Conservation (phyloP, 106 monocot species). For the Vanilla planifolia region DNA sequence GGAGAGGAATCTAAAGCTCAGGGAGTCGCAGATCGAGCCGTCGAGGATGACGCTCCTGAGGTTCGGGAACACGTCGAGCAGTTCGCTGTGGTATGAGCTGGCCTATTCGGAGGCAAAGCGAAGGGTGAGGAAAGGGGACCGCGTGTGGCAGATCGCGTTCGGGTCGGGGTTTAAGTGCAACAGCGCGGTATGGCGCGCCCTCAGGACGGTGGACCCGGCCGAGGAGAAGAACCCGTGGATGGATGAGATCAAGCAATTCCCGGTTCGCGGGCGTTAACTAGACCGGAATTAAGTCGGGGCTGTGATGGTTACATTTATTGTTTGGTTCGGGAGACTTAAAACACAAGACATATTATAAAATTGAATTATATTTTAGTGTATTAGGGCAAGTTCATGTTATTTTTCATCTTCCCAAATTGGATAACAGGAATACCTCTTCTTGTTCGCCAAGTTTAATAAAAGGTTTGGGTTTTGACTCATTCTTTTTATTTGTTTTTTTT, state of each 20-base stretch:
- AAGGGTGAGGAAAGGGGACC: conserved; percentile 5
- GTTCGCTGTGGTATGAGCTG: conserved; percentile 18
- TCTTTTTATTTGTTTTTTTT: too few relatives aligned
- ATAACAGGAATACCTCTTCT: too few relatives aligned
- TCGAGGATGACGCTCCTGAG: conserved; percentile 16
- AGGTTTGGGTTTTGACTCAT: too few relatives aligned
- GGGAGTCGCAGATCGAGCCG: conserved; percentile 14
- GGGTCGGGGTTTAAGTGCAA: conserved; percentile 15
- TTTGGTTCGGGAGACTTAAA: too few relatives aligned
- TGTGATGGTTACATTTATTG: too few relatives aligned
- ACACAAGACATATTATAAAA: too few relatives aligned
- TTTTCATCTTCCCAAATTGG: too few relatives aligned
- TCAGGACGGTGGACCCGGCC: neutral
- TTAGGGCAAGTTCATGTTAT: too few relatives aligned
- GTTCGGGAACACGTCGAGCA: conserved; percentile 17
- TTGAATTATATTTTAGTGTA: too few relatives aligned
- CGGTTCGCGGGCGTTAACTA: too few relatives aligned
- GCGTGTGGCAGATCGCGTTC: conserved; percentile 14
- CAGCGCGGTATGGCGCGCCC: conserved; percentile 10
- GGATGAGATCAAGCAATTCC: conserved; percentile 4
- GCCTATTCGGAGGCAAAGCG: conserved; percentile 11
- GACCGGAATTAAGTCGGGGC: too few relatives aligned
- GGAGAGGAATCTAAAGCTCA: conserved; percentile 6
- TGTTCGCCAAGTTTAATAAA: too few relatives aligned
- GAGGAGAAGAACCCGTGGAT: neutral